These are phyloP conservation scores for Suillus cothurnatus DNA, from an alignment of 768 basidiomycete genomes.

Conservation along the genomic window DNA sequence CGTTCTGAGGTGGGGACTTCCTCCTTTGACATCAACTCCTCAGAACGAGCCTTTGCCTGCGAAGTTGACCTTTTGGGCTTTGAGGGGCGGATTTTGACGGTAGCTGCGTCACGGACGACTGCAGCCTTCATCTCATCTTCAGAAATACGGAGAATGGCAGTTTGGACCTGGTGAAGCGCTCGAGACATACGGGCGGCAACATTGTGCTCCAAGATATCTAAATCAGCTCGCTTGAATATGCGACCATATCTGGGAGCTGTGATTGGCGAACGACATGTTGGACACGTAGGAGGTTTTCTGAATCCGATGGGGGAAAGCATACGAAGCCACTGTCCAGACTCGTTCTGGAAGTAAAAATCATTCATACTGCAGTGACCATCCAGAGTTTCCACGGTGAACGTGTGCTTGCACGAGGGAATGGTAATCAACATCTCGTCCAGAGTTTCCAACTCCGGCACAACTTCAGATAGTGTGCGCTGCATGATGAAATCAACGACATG, in stretches of 20 bases:
- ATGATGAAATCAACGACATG: slow-evolving; percentile 64
- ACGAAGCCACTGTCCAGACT: slow-evolving; percentile 43
- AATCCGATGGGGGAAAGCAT: slow-evolving; percentile 44
- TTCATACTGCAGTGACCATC: slow-evolving; percentile 58
- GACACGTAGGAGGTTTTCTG: slow-evolving; percentile 54
- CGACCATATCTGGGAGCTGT: slow-evolving; percentile 63
- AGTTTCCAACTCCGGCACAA: slow-evolving; percentile 40
- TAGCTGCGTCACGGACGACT: slow-evolving; percentile 6
- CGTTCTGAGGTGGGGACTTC: slow-evolving; percentile 27
- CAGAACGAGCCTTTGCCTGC: slow-evolving; percentile 17
- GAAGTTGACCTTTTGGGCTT: neutral
- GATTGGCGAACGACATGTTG: slow-evolving; percentile 60
- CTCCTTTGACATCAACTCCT: slow-evolving; percentile 16
- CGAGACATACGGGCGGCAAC: slow-evolving; percentile 53
- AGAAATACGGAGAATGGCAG: slow-evolving; percentile 31
- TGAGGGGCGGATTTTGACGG: slow-evolving; percentile 21
- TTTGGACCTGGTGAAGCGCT: slow-evolving; percentile 37
- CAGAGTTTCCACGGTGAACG: slow-evolving; percentile 72
- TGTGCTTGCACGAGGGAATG: slow-evolving; percentile 59
- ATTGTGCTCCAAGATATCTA: slow-evolving; percentile 69
- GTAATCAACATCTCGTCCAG: slow-evolving; percentile 61
- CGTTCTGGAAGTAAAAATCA: slow-evolving; percentile 49
- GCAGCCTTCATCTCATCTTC: slow-evolving; percentile 23
- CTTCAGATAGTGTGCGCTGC: slow-evolving; percentile 50
- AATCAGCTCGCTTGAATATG: slow-evolving; percentile 57